Evolutionary conservation across 2,329 filamentous ascomycete genomes (phyloP).

Genomic region (Geosmithia flava): DNA sequence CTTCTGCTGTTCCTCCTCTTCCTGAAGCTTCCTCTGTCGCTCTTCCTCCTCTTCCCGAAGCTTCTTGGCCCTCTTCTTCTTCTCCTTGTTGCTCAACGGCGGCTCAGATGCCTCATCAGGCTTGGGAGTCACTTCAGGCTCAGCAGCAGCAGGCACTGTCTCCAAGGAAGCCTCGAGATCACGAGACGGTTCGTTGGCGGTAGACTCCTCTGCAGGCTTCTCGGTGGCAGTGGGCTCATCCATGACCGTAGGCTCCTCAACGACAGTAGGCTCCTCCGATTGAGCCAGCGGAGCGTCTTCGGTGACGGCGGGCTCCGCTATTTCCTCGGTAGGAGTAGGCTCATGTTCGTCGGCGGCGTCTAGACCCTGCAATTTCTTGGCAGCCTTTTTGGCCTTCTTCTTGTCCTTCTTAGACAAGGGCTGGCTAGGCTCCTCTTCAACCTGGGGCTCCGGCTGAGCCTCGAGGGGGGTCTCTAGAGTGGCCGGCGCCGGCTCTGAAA

Average conservation of each 20-base stretch:
- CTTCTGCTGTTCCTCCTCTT: not conserved
- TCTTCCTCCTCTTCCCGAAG: not conserved
- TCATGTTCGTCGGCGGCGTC: not conserved
- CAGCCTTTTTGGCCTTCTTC: not conserved
- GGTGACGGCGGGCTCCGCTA: not conserved
- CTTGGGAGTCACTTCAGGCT: not conserved
- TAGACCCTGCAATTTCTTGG: not conserved
- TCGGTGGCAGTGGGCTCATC: not conserved
- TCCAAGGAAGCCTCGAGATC: not conserved
- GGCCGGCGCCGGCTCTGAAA: not conserved
- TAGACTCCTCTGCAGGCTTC: not conserved
- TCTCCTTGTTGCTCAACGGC: slow-evolving; percentile 8
- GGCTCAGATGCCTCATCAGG: slow-evolving; percentile 6
- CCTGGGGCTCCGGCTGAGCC: not conserved
- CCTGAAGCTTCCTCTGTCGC: not conserved
- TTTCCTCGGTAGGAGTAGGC: not conserved
- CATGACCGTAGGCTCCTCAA: not conserved
- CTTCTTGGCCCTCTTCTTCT: slow-evolving; percentile 7
- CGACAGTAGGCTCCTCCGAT: not conserved
- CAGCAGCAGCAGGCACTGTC: not conserved
- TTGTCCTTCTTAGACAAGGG: not conserved
- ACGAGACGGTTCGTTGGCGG: not conserved
- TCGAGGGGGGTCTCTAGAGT: not conserved
- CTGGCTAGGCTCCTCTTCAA: not conserved
- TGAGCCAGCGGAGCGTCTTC: not conserved